Evolutionary conservation across 1,139 yeast species (phyloP), one percentile per base, ranked within the genome.

Genomic region (Candida anutae): DNA sequence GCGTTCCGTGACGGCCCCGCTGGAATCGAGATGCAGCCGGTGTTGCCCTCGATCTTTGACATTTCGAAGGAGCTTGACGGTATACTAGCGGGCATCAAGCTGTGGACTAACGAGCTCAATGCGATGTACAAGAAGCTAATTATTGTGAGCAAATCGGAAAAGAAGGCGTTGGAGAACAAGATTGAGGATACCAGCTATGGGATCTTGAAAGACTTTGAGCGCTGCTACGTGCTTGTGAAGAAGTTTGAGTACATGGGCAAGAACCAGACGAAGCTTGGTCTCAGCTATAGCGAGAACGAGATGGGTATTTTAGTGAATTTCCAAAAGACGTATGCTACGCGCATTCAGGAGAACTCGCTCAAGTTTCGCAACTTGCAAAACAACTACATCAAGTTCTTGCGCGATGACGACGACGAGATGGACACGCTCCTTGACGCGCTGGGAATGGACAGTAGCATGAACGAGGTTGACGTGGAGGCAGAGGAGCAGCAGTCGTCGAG

Each of bases 321-420:
- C 58, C 82, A 84, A 52, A 81, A 84, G 43, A 77, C 77, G 26
- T 75, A 88, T 52, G 98, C 98, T 3, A 63, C 79, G 23, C 78
- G 79, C 48, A 79, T 93, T 22, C 97, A 90, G 50, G 78, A 76
- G 26, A 61, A 73, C 27, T 79, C 94, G 24, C 71, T 88, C 16
- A 67, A 69, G 28, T 90, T 88, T 55, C 62, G 98, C 30, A 83
- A 84, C 45, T 61, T 88, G 45, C 99, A 90, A 51, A 84, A 88
- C 43, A 78, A 81, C 42, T 93, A 90, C 47, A 76, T 93, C 46
- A 81, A 83, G 44, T 75, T 77, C 42, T 55, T 81, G 32, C 69
- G 77, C 38, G 78, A 79, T 39, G 90, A 80, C 45, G 88, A 80
- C 30, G 75, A 71, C 40, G 69, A 61, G 34, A 58, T 44, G 24